Percentiles rank a stretch among this genome's conserved stretches.
phyloP scores from a whole-genome alignment of 2,329 filamentous ascomycete species.

The Colletotrichum sojae region DNA sequence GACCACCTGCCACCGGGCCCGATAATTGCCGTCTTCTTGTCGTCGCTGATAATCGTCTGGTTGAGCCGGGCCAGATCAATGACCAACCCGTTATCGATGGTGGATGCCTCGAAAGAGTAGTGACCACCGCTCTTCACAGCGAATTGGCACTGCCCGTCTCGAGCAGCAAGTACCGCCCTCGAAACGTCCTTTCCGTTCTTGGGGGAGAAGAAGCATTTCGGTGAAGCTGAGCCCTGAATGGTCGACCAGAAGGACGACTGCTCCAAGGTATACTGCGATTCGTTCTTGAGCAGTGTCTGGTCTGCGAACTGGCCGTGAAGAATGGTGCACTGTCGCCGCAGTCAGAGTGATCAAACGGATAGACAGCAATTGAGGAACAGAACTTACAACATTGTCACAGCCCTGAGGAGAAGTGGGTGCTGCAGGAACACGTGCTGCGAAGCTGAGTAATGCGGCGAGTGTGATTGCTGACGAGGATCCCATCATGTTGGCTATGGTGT shows the following conservation, averaged over 20 bases:
- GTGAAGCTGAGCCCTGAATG: background rate
- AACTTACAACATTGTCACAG: no score
- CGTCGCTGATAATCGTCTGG: conserved; percentile 46
- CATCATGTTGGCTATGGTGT: no score
- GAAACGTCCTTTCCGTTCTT: conserved; percentile 40
- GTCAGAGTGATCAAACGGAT: no score
- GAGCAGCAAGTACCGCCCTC: conserved; percentile 21
- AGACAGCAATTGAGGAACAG: no score
- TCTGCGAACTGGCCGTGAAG: no score
- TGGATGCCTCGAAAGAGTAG: conserved; percentile 56
- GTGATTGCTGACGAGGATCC: no score
- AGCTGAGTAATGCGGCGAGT: no score
- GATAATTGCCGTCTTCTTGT: conserved; percentile 50
- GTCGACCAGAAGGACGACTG: conserved; percentile 14
- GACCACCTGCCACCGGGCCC: conserved; percentile 57
- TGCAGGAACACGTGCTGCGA: no score
- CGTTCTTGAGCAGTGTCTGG: no score
- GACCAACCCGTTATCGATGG: conserved; percentile 51
- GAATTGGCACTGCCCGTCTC: conserved; percentile 46
- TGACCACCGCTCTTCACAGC: conserved; percentile 63
- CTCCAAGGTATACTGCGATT: no score
- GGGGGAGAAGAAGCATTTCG: conserved; percentile 1
- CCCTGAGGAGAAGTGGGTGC: no score
- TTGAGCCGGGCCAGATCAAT: conserved; percentile 56
- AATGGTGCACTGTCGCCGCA: no score